These are phyloP conservation scores for Nowakowskiella sp. DNA, from an alignment of 192 early-diverging fungal genomes.

Conservation along the genomic window DNA sequence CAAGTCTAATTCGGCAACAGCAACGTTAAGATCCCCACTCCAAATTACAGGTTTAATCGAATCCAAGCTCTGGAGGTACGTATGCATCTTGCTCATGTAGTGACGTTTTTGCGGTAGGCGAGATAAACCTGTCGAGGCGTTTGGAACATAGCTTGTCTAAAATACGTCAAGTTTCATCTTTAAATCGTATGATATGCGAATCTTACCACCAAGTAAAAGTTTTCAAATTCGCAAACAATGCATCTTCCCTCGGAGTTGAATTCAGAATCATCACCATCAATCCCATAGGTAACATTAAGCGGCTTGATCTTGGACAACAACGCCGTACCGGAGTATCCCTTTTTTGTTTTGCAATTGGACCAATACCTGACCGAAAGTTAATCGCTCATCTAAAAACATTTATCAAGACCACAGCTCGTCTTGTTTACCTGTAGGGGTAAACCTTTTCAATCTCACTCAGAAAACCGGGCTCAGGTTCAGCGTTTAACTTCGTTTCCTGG, in stretches of 20 bases:
- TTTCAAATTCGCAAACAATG: constrained; percentile 61
- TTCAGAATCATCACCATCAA: constrained; percentile 36
- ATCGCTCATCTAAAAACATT: not conserved
- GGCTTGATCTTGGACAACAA: constrained; percentile 65
- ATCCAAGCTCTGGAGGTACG: constrained; percentile 59
- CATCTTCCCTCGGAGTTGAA: constrained; percentile 60
- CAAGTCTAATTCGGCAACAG: constrained; percentile 68
- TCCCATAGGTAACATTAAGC: constrained; percentile 46
- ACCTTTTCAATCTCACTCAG: constrained; percentile 48
- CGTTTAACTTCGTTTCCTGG: constrained; percentile 80
- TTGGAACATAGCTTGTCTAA: constrained; percentile 63
- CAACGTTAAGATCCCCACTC: constrained; percentile 82
- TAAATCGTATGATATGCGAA: not conserved
- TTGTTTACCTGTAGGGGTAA: constrained; percentile 58
- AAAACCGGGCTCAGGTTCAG: constrained; percentile 41
- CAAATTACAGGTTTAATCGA: constrained; percentile 66
- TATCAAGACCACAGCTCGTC: not conserved
- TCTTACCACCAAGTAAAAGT: constrained; percentile 50
- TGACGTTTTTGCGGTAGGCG: constrained; percentile 55
- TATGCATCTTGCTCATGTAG: constrained; percentile 58
- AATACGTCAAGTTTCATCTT: not conserved
- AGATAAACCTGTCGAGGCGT: constrained; percentile 66
- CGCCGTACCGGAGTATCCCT: constrained; percentile 71
- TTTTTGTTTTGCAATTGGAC: constrained; percentile 50
- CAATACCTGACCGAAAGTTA: constrained; percentile 54